Evolutionary conservation across 495 filamentous ascomycete species (phyloP), one percentile per base, ranked within the genome.

Genomic region (Penicillium pancosmium): DNA sequence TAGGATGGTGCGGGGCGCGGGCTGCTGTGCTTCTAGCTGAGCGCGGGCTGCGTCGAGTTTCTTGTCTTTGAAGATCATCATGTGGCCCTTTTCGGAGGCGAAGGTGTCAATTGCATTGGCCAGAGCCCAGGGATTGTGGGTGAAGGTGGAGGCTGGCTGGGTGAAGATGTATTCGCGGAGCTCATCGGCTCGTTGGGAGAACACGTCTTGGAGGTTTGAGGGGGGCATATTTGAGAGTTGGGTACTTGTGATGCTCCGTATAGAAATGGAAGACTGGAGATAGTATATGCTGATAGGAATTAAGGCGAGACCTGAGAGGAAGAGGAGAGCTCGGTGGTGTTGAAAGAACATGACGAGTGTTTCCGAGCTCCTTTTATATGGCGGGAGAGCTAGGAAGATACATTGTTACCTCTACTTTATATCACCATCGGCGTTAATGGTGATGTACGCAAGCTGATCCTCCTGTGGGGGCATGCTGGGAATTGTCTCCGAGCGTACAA

Each of bases 31-130:
- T 9, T 49, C 15, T 5, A 70, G 47, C 13, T 59, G 56, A 5
- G 56, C 44, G 19, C 55, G 46, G 1, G 66, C 65, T 5, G 60
- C 50, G 10, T 56, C 49, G 13, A 66, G 54, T 50, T 72, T 70
- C 12, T 35, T 27, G 21, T 53, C 47, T 1, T 52, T 57, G 54
- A 68, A 70, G 41, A 61, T 72, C 70, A 72, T 72, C 59, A 68
- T 67, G 40, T 41, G 56, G 34, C 59, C 65, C 31, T 61, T 50
- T 10, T 55, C 54, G 8, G 59, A 38, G 34, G 62, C 57, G 55
- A 62, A 71, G 11, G 50, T 49, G 21, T 71, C 67, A 19, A 70
- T 65, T 2, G 68, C 65, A 23, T 63, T 50, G 3, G 59, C 50
- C 1, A 72, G 31, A 5, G 65, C 65, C 61, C 55, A 65, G 5